These are phyloP conservation scores for Nematocida sp. DNA, from an alignment of 371 early-diverging fungal species.

Conservation along the genomic window DNA sequence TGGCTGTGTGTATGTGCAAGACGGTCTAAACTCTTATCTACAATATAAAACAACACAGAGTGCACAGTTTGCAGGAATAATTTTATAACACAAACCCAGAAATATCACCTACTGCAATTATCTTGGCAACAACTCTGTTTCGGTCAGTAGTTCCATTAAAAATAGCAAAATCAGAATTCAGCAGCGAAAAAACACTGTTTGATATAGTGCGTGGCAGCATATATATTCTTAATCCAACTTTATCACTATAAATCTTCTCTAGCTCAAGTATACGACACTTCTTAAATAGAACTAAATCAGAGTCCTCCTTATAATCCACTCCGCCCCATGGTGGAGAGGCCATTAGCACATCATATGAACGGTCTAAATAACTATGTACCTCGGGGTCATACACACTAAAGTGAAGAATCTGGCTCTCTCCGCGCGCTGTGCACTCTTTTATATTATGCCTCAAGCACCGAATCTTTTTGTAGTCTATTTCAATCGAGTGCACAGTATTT, in stretches of 20 bases:
- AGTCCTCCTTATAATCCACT: slow-evolving; percentile 20
- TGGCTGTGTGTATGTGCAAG: too few species aligned
- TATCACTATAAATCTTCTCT: slow-evolving; percentile 22
- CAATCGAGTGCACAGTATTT: slow-evolving; percentile 27
- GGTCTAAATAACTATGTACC: background rate
- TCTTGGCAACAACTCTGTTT: slow-evolving; percentile 10
- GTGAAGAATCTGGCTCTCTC: slow-evolving; percentile 4
- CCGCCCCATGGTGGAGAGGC: slow-evolving; percentile 57
- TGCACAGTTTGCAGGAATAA: background rate
- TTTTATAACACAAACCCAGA: background rate
- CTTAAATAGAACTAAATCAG: background rate
- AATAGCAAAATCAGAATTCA: slow-evolving; percentile 9
- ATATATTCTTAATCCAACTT: slow-evolving; percentile 7
- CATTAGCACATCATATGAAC: slow-evolving; percentile 39
- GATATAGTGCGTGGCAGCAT: slow-evolving; percentile 28
- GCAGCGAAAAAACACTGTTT: background rate
- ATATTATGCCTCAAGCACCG: slow-evolving; percentile 35
- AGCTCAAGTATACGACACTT: slow-evolving; percentile 23
- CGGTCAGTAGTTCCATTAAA: background rate
- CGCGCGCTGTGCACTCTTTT: background rate
- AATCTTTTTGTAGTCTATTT: slow-evolving; percentile 48
- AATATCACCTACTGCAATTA: slow-evolving; percentile 30
- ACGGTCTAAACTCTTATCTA: too few species aligned
- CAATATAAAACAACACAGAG: too few species aligned
- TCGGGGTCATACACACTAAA: slow-evolving; percentile 12